Percentiles rank a stretch among this genome's conserved stretches.
Evolutionary conservation across 345 rosid species (phyloP).

Genomic region (Kandelia obovata): DNA sequence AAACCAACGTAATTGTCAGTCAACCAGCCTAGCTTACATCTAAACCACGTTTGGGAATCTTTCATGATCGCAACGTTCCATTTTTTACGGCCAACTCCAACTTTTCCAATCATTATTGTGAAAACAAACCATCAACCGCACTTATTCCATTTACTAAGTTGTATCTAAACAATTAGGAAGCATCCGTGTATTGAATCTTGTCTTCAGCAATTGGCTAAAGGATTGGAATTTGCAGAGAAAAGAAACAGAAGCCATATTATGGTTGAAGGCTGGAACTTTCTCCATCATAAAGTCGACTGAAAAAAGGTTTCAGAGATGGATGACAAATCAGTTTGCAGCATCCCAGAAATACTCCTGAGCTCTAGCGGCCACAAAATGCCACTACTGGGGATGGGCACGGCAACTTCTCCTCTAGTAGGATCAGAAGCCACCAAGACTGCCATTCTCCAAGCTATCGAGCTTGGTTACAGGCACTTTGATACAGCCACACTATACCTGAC

Average conservation of each 20-base stretch:
- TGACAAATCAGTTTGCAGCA: background rate
- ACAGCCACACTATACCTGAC: slow-evolving; percentile 28
- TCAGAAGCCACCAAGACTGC: slow-evolving; percentile 18
- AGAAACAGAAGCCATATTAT: background rate
- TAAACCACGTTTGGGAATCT: background rate
- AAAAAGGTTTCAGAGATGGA: slow-evolving; percentile 11
- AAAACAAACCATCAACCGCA: background rate
- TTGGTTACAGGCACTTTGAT: slow-evolving; percentile 37
- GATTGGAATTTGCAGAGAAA: no score
- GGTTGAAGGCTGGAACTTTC: background rate
- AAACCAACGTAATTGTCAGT: background rate
- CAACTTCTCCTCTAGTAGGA: slow-evolving; percentile 22
- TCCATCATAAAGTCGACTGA: background rate
- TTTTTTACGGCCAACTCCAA: no score
- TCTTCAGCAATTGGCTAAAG: no score
- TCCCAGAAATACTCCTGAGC: slow-evolving; percentile 17
- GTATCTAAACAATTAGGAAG: background rate
- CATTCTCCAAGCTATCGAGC: slow-evolving; percentile 24
- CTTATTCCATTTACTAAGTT: background rate
- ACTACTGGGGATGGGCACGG: slow-evolving; percentile 26
- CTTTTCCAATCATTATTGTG: background rate
- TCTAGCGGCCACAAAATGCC: slow-evolving; percentile 20
- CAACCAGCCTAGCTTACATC: slow-evolving; percentile 8
- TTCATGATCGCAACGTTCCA: background rate
- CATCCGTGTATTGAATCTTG: background rate